Conservation (phyloP, 805 yeast genomes). For the Cyberlindnera mississippiensis region DNA sequence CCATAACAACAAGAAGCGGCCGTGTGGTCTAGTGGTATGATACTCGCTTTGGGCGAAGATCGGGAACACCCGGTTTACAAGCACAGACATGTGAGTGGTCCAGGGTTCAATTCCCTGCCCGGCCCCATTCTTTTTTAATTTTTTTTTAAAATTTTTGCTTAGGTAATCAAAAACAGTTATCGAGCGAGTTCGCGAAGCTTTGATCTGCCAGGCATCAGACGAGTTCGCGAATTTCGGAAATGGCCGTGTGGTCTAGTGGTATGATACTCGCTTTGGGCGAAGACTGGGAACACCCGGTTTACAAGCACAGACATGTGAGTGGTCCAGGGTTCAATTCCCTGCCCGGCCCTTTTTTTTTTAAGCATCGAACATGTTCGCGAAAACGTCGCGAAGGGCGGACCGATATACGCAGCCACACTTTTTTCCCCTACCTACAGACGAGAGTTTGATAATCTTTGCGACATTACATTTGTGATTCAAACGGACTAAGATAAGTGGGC, state of each 20-base stretch:
- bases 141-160: no score
- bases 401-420: no score
- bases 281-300: constrained; percentile 16
- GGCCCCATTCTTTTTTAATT: constrained; percentile 23
- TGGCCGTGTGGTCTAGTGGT: constrained; percentile 31
- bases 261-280: constrained; percentile 32
- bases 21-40: constrained; percentile 31
- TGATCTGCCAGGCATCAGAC: no score
- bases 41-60: constrained; percentile 31
- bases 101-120: constrained; percentile 32
- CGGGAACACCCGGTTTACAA: constrained; percentile 10
- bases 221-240: constrained; percentile 4
- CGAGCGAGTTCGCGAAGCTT: no score
- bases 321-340: constrained; percentile 23
- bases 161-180: no score
- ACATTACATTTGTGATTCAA: no score
- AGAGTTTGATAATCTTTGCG: no score
- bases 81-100: constrained; percentile 29
- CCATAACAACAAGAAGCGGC: constrained; percentile 18
- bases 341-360: constrained; percentile 15
- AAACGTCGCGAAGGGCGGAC: no score
- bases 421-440: no score
- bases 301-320: constrained; percentile 14
- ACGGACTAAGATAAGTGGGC: no score
- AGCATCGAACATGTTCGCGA: no score